Base-by-base conservation (phyloP, 805 yeast species). In the Schizosaccharomyces osmophilus region DNA sequence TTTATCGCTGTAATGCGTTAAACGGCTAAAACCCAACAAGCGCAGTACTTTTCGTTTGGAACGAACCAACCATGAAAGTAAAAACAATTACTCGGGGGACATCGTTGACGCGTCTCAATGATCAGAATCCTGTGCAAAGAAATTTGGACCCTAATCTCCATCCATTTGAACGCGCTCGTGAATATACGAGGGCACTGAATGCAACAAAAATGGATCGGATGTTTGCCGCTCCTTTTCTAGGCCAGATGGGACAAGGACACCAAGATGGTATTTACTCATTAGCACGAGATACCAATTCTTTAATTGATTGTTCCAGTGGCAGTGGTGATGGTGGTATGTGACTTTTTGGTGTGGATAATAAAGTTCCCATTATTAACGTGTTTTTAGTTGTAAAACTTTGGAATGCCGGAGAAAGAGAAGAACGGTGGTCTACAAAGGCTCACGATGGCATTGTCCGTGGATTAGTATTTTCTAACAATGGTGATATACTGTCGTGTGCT, bases 151-250 rank as follows among this genome's bases (percentile, higher is more conserved):
- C 98, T 1, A 93, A 90, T 26, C 75, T 93, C 59, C 99, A 93
- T 73, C 98, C 97, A 0, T 90, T 93, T 68, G 97, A 93, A 73
- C 78, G 97, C 67, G 97, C 97, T 5, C 78, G 98, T 69, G 98
- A 93, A 72, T 93, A 93, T 69, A 86, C 97, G 22, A 80, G 89
- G 66, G 97, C 97, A 0, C 73, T 93, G 61, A 90, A 87, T 62
- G 97, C 98, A 32, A 89, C 97, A 17, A 93, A 93, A 70, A 72
- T 93, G 73, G 97, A 64, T 48, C 5, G 64, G 45, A 29, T 41
- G 19, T 93, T 93, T 78, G 97, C 99, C 0, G 89, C 89, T 69
- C 99, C 99, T 2, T 93, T 93, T 72, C 77, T 94, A 24, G 96
- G 95, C 0, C 97, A 93, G 69, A 73, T 93, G 45, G 99, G 99